Percentiles rank a stretch among this genome's conserved stretches.
Evolutionary conservation across 768 basidiomycete genomes (phyloP).

Genomic region (Suillus weaverae): DNA sequence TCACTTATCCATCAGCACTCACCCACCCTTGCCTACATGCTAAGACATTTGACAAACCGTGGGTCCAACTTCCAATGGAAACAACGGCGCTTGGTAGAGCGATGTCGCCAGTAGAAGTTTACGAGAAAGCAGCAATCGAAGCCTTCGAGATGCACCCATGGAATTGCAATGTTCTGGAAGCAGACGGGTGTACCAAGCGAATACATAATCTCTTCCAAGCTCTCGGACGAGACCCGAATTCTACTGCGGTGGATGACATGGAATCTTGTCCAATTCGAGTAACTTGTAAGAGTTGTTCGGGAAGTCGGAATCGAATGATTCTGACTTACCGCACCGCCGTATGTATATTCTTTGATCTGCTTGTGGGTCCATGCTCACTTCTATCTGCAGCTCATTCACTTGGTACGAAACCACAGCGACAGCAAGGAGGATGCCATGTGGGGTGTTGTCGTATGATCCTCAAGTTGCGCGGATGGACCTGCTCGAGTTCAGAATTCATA

Average conservation of each 20-base stretch:
- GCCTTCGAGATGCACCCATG: conserved; percentile 1
- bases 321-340: background rate
- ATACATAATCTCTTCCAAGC: background rate
- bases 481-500: background rate
- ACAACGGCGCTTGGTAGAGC: background rate
- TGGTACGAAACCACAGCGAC: conserved; percentile 3
- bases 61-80: conserved; percentile 3
- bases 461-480: background rate
- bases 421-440: background rate
- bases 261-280: conserved; percentile 2
- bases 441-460: background rate
- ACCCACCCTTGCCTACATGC: background rate
- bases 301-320: conserved; percentile 1
- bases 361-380: background rate
- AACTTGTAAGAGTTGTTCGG: conserved; percentile 2
- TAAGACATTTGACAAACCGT: background rate
- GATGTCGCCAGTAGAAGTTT: background rate
- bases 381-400: background rate
- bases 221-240: conserved; percentile 2
- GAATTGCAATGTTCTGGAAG: background rate
- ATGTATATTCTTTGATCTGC: background rate
- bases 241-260: background rate
- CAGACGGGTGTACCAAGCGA: background rate
- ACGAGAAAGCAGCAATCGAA: conserved; percentile 1
- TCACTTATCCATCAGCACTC: conserved; percentile 2